Conservation (phyloP, 2,329 filamentous ascomycete genomes). For the Metarhizium anisopliae region DNA sequence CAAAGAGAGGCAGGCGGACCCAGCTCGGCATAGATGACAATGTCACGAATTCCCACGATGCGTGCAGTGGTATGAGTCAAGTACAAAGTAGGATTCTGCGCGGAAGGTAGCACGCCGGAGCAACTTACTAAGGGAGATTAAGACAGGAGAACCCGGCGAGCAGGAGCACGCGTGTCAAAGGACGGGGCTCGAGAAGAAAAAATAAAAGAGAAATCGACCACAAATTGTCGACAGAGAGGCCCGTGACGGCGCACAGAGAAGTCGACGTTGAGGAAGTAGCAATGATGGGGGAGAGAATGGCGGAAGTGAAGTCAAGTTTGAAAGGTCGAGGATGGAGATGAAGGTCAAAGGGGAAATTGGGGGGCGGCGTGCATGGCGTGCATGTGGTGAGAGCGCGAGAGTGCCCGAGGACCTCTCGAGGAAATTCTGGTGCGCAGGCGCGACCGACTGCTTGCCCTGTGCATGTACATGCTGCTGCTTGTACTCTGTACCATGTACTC, state of each 20-base stretch:
- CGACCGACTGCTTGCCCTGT: neutral
- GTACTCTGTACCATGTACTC: neutral
- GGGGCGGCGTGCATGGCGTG: constrained; percentile 7
- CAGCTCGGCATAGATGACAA: neutral
- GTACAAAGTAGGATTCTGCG: neutral
- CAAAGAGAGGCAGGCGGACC: neutral
- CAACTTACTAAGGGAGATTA: constrained; percentile 14
- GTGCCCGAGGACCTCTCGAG: constrained; percentile 10
- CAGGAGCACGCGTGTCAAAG: constrained; percentile 25
- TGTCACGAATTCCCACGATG: neutral
- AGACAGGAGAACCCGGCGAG: constrained; percentile 8
- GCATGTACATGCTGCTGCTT: neutral
- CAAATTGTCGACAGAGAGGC: constrained; percentile 8
- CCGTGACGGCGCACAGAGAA: constrained; percentile 5
- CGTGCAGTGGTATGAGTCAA: neutral
- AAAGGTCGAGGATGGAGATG: constrained; percentile 5
- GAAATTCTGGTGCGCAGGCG: constrained; percentile 24
- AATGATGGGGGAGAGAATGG: constrained; percentile 22
- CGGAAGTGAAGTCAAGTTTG: constrained; percentile 12
- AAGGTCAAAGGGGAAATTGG: constrained; percentile 16
- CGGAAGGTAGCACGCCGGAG: neutral
- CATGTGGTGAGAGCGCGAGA: constrained; percentile 8
- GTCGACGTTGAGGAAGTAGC: constrained; percentile 24
- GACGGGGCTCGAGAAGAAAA: constrained; percentile 14
- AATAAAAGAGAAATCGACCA: constrained; percentile 16